A percentile compares a stretch with the other conserved stretches of the same genome.
These are phyloP conservation scores for Saturnispora saitoi DNA, from an alignment of 805 yeast species.

Conservation along the genomic window DNA sequence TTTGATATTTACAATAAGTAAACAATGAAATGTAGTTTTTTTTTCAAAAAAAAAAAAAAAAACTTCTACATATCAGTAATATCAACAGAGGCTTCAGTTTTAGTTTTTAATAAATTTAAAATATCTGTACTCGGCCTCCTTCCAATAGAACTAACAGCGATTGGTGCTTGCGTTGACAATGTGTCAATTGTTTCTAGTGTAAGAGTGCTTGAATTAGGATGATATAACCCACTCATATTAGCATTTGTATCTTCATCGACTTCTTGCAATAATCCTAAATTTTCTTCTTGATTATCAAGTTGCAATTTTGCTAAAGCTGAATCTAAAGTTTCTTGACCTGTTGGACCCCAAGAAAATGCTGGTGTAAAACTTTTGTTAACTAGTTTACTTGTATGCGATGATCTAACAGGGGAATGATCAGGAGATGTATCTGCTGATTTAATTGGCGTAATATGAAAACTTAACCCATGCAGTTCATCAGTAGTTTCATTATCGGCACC, in stretches of 20 bases:
- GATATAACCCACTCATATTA: background rate
- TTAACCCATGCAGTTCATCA: conserved; percentile 19
- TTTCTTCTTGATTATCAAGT: background rate
- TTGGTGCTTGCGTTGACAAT: conserved; percentile 5
- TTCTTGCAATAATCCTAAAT: background rate
- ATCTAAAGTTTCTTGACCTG: background rate
- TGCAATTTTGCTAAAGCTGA: background rate
- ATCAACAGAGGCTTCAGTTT: conserved; percentile 2
- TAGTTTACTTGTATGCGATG: conserved; percentile 15
- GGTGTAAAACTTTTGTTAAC: conserved; percentile 19
- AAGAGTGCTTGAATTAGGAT: conserved; percentile 1
- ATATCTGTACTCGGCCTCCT: conserved; percentile 3
- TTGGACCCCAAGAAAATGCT: conserved; percentile 12
- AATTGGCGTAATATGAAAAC: conserved; percentile 24
- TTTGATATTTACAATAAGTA: too few species aligned
- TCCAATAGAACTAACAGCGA: background rate
- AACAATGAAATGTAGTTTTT: too few species aligned
- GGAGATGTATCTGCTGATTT: conserved; percentile 23
- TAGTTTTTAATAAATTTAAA: conserved; percentile 3
- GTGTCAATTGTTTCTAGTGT: conserved; percentile 8
- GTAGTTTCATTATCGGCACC: conserved; percentile 8
- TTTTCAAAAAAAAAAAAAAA: too few species aligned
- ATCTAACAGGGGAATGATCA: conserved; percentile 8
- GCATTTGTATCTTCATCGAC: background rate
- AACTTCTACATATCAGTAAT: conserved; percentile 3